These are phyloP conservation scores for Lodderomyces oxycetoniae DNA, from an alignment of 1,139 yeast species.

Conservation along the genomic window DNA sequence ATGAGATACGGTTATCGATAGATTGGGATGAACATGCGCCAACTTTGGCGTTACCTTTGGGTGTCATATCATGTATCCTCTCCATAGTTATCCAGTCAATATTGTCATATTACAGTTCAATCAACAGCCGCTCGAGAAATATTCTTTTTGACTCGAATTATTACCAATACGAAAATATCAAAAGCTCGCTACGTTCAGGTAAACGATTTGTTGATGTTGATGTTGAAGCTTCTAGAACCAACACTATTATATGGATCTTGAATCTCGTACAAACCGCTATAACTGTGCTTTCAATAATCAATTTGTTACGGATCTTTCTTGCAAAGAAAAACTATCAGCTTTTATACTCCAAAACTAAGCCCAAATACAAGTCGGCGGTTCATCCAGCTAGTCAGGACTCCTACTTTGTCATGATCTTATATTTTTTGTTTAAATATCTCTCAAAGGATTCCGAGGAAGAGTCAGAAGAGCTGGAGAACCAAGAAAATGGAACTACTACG, in stretches of 20 bases:
- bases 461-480: conserved; percentile 7
- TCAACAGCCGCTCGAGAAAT: conserved; percentile 13
- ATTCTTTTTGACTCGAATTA: conserved; percentile 14
- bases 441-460: conserved; percentile 10
- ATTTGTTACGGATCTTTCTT: conserved; percentile 28
- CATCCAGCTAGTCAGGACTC: conserved; percentile 13
- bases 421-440: conserved; percentile 10
- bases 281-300: conserved; percentile 22
- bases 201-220: conserved; percentile 1
- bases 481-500: conserved; percentile 8
- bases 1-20: conserved; percentile 50
- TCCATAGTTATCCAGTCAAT: conserved; percentile 8
- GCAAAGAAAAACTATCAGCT: conserved; percentile 38
- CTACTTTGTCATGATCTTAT: conserved; percentile 7
- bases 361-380: conserved; percentile 35
- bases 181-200: conserved; percentile 9
- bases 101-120: conserved; percentile 13
- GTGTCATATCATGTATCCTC: conserved; percentile 9
- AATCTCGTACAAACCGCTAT: conserved; percentile 16
- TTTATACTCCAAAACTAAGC: conserved; percentile 29
- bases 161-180: conserved; percentile 31
- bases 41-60: conserved; percentile 15
- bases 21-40: conserved; percentile 57
- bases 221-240: conserved; percentile 8
- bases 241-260: conserved; percentile 20